Evolutionary conservation across 768 basidiomycete genomes (phyloP).

Genomic region (Psilocybe tampanensis): DNA sequence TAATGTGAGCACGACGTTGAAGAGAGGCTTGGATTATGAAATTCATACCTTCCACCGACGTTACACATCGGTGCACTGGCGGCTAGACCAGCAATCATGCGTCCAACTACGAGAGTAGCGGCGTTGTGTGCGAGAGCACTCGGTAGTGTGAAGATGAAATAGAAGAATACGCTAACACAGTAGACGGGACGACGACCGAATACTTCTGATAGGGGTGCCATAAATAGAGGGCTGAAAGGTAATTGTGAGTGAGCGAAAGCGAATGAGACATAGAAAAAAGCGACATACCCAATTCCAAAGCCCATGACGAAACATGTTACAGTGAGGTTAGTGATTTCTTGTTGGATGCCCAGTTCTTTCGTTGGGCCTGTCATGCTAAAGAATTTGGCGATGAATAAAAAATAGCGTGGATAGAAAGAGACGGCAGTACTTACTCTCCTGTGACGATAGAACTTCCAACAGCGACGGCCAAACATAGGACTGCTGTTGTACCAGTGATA

Average conservation of each 20-base stretch:
- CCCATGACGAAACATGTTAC: slow-evolving; percentile 46
- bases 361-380: slow-evolving; percentile 35
- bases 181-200: slow-evolving; percentile 40
- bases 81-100: slow-evolving; percentile 47
- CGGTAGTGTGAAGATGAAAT: slow-evolving; percentile 52
- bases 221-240: slow-evolving; percentile 40
- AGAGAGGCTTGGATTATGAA: background rate
- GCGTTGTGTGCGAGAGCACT: slow-evolving; percentile 46
- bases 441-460: slow-evolving; percentile 42
- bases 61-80: slow-evolving; percentile 48
- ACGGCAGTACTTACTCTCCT: slow-evolving; percentile 35
- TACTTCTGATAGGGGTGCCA: slow-evolving; percentile 41
- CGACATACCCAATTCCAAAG: slow-evolving; percentile 38
- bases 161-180: slow-evolving; percentile 38
- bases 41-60: slow-evolving; percentile 39
- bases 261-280: slow-evolving; percentile 12
- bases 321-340: slow-evolving; percentile 42
- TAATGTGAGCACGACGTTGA: too few species aligned
- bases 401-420: background rate
- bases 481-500: slow-evolving; percentile 34
- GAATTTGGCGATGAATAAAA: background rate
- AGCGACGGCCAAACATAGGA: slow-evolving; percentile 39
- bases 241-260: slow-evolving; percentile 11
- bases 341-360: slow-evolving; percentile 30
- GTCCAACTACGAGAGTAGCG: slow-evolving; percentile 43